Evolutionary conservation across 352 stramenopile genomes (phyloP).

Genomic region (Globisporangium emineosum): DNA sequence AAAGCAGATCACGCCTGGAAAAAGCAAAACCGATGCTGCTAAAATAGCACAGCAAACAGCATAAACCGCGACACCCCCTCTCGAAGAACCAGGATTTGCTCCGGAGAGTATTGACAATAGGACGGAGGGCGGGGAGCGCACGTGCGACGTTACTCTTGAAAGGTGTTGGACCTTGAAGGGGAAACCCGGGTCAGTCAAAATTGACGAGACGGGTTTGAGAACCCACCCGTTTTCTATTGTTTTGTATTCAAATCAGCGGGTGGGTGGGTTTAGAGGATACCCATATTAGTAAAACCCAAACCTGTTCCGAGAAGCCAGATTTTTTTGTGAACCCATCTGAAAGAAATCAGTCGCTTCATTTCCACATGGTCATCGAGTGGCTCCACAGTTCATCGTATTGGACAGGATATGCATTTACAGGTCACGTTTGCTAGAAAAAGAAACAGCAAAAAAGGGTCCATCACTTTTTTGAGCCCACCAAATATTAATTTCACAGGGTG

Average conservation of each 20-base stretch:
- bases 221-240: background rate
- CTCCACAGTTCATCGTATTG: background rate
- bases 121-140: slow-evolving; percentile 2
- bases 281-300: background rate
- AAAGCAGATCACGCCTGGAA: slow-evolving; percentile 1
- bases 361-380: background rate
- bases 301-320: background rate
- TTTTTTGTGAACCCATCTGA: slow-evolving; percentile 15
- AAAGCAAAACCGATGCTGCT: slow-evolving; percentile 10
- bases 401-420: slow-evolving; percentile 8
- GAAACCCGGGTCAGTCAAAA: background rate
- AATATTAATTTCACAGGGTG: slow-evolving; percentile 4
- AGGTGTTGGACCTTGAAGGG: slow-evolving; percentile 6
- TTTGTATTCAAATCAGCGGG: background rate
- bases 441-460: background rate
- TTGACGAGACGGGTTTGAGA: background rate
- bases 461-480: background rate
- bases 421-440: background rate
- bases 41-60: background rate
- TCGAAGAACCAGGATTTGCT: background rate
- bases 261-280: background rate
- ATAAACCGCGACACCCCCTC: background rate
- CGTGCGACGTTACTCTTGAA: background rate
- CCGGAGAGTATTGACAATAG: background rate
- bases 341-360: slow-evolving; percentile 9